phyloP scores from a whole-genome alignment of 2,329 filamentous ascomycete genomes.

The Clarireedia hainanense region DNA sequence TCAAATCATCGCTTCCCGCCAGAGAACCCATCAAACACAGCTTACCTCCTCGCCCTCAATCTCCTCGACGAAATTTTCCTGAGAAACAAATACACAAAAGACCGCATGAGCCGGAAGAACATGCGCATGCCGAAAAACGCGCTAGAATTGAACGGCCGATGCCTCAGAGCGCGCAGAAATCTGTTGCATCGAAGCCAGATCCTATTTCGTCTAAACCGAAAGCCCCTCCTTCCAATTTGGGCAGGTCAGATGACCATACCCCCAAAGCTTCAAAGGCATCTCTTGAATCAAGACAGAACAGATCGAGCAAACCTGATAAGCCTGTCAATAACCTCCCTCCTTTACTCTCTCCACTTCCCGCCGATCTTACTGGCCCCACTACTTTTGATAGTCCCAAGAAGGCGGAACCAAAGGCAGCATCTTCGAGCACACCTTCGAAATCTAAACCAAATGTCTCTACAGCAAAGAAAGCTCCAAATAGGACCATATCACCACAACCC shows the following conservation, averaged over 20 bases:
- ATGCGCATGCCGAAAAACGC: slow-evolving; percentile 23
- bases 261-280: slow-evolving; percentile 11
- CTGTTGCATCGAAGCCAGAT: slow-evolving; percentile 15
- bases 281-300: not conserved
- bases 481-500: not conserved
- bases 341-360: slow-evolving; percentile 9
- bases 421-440: slow-evolving; percentile 17
- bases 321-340: slow-evolving; percentile 7
- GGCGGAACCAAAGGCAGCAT: slow-evolving; percentile 1
- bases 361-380: slow-evolving; percentile 1
- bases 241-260: slow-evolving; percentile 14
- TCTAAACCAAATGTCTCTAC: slow-evolving; percentile 4
- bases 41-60: slow-evolving; percentile 24
- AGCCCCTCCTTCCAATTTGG: slow-evolving; percentile 13
- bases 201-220: slow-evolving; percentile 13
- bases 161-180: slow-evolving; percentile 11
- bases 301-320: not conserved
- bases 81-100: slow-evolving; percentile 22
- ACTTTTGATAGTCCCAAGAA: slow-evolving; percentile 8
- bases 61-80: slow-evolving; percentile 14
- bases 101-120: slow-evolving; percentile 20
- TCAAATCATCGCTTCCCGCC: slow-evolving; percentile 3
- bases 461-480: slow-evolving; percentile 1
- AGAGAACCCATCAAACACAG: slow-evolving; percentile 18
- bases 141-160: slow-evolving; percentile 20